Base-by-base conservation (phyloP, 1,284 basidiomycete genomes). In the Mixia osmundae region DNA sequence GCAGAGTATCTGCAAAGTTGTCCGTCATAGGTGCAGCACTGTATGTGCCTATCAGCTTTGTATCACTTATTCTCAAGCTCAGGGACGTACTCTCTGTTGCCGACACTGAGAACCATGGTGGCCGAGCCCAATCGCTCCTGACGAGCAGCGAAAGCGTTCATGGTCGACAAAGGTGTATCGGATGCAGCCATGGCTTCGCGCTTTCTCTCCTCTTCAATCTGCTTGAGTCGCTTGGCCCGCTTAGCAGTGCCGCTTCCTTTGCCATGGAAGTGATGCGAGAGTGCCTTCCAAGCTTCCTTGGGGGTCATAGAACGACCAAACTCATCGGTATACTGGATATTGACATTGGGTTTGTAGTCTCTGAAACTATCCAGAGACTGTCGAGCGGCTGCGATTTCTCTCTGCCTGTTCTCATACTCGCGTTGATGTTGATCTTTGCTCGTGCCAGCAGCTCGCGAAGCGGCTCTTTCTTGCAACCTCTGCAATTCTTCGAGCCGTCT, bases 301-400 rank as follows among this genome's bases (percentile, higher is more conserved):
- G 74, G 72, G 18, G 76, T 79, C 54, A 95, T 63, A 44, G 65
- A 57, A 15, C 85, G 66, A n/a, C 91, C 91, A 53, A 82, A 80
- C 57, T 91, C 85, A 55, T 99, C 91, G 47, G 89, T 76, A 57
- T 97, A 99, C 41, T 77, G 76, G 52, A 97, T 80, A 45, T 89
- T 80, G 49, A 99, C 68, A 56, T 91, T 85, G 2, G 91, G 91
- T 58, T 87, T 91, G 65, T 99, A 99, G 53, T 76, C 68, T 58
- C 74, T 77, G 67, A 78, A 97, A 33, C 70, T 56, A 25, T 91
- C 80, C 47, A 85, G 60, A 30, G 71, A 69, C 20, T 76, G 69
- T 27, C 78, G 69, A 6, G 85, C 77, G 47, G 94, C 85, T 46
- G 79, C 74, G 54, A 85, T 73, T 51, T 97, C 91, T 19, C 87